Evolutionary conservation across 352 stramenopile genomes (phyloP), one percentile per base, ranked within the genome.

Genomic region (Globisporangium parvum): DNA sequence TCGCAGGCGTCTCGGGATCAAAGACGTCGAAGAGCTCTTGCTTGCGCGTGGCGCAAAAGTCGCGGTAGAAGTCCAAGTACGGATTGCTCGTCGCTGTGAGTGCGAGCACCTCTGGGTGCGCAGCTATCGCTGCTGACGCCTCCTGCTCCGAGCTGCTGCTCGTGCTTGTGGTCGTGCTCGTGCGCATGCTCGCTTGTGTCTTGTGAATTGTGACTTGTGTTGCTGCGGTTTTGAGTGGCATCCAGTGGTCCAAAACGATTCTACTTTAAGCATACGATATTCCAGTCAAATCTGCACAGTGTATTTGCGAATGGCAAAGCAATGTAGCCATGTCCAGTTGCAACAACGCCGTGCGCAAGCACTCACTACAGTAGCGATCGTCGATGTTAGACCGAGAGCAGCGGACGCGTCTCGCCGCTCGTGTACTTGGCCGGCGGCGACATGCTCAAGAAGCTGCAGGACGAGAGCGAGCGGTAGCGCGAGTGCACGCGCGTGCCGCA

Each of bases 21-120:
- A 93, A 93, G n/a, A 93, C 69, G 6, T 64, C 61, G 39, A 73
- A 75, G 42, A 93, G 67, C 31, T 93, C 80, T 54, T 77, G 65
- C 39, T 65, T 67, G 28, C 71, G 70, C 31, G 73, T 71, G n/a
- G 61, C 65, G 46, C 76, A 82, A 64, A 87, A 93, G 46, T 69
- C 71, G 55, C 68, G 57, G 56, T 88, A 91, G 67, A 87, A 89
- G 51, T 89, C 71, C 66, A 93, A 57, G 67, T 93, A 93, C 66
- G 83, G 83, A 41, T 93, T 93, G 66, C 77, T 91, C 31, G 65
- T 77, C 0, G 73, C 42, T 42, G 73, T 87, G 40, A 90, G 68
- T 55, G 73, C 70, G 51, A 87, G 44, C 45, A 64, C 60, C 55
- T 70, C 69, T 39, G 45, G 6, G 17, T 49, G 61, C 57, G 20